A percentile compares a stretch with the other conserved stretches of the same genome.
phyloP scores from a whole-genome alignment of 129 eudicot species.

The Chrysanthemum lavandulifolium region DNA sequence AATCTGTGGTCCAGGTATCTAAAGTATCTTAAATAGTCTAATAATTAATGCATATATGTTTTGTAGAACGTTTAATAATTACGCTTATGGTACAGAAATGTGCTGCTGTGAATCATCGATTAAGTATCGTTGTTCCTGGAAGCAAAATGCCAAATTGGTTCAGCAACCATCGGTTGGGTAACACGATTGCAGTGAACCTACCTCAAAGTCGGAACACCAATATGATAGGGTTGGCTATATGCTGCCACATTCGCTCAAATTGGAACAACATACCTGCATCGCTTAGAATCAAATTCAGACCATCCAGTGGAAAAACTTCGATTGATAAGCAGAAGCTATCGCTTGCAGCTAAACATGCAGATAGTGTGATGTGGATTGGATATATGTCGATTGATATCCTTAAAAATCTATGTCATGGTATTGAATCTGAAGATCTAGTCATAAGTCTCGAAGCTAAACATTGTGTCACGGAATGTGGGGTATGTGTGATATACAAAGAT shows the following conservation, averaged over 20 bases:
- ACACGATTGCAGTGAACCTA: conserved; percentile 7
- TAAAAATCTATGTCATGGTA: conserved; percentile 1
- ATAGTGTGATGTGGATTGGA: conserved; percentile 10
- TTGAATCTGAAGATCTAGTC: not conserved
- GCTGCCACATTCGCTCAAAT: not conserved
- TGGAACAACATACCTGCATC: not conserved
- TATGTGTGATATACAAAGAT: not conserved
- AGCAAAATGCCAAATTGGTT: conserved; percentile 12
- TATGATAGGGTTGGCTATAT: conserved; percentile 14
- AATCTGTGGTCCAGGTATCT: conserved; percentile 19
- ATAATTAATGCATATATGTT: not conserved
- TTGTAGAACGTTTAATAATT: not conserved
- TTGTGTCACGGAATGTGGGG: not conserved
- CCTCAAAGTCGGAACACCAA: conserved; percentile 9
- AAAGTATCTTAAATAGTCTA: not conserved
- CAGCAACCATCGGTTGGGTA: not conserved
- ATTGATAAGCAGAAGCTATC: not conserved
- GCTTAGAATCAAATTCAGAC: not conserved
- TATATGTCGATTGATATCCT: conserved; percentile 9
- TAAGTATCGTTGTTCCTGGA: conserved; percentile 7
- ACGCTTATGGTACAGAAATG: conserved; percentile 7
- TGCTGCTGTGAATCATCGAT: conserved; percentile 19
- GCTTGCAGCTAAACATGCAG: not conserved
- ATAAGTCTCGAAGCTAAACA: not conserved
- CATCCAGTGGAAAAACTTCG: not conserved